Evolutionary conservation across 345 rosid species (phyloP).

Genomic region (Lepidium didymum): DNA sequence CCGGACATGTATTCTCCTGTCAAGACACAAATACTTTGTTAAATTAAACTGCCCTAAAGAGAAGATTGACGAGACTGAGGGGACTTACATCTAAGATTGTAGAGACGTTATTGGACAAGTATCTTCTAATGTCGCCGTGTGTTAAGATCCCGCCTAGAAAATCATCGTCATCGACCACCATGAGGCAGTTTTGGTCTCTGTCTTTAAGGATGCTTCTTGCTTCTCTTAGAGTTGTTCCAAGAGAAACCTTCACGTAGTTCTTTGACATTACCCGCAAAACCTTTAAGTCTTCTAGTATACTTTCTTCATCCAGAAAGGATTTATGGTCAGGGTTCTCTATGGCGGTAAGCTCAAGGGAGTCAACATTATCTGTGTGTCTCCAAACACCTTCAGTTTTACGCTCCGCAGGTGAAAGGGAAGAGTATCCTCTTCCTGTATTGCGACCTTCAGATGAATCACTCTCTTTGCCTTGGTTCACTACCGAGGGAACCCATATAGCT

Average conservation of each 20-base stretch:
- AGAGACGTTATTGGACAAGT: conserved; percentile 46
- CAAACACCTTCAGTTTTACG: conserved; percentile 39
- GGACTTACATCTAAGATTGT: conserved; percentile 49
- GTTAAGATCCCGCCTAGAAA: conserved; percentile 80
- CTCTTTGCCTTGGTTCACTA: conserved; percentile 77
- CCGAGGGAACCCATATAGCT: conserved; percentile 99
- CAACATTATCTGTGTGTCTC: conserved; percentile 36
- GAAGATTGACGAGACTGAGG: not conserved
- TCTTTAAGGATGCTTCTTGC: conserved; percentile 66
- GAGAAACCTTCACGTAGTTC: conserved; percentile 57
- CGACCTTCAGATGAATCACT: conserved; percentile 53
- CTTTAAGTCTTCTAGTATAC: conserved; percentile 67
- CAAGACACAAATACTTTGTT: conserved; percentile 1
- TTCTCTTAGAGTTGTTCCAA: conserved; percentile 52
- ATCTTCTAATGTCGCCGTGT: conserved; percentile 64
- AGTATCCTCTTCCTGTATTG: conserved; percentile 56
- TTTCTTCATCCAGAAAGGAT: conserved; percentile 56
- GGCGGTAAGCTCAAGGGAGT: conserved; percentile 57
- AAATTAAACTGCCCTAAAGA: not conserved
- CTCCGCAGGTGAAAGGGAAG: conserved; percentile 50
- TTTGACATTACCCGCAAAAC: conserved; percentile 80
- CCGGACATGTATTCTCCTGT: conserved; percentile 59
- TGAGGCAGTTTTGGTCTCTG: conserved; percentile 55
- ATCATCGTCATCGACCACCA: conserved; percentile 71
- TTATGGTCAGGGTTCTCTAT: conserved; percentile 42